phyloP scores from a whole-genome alignment of 768 basidiomycete genomes.

The Candolleomyces aberdarensis region DNA sequence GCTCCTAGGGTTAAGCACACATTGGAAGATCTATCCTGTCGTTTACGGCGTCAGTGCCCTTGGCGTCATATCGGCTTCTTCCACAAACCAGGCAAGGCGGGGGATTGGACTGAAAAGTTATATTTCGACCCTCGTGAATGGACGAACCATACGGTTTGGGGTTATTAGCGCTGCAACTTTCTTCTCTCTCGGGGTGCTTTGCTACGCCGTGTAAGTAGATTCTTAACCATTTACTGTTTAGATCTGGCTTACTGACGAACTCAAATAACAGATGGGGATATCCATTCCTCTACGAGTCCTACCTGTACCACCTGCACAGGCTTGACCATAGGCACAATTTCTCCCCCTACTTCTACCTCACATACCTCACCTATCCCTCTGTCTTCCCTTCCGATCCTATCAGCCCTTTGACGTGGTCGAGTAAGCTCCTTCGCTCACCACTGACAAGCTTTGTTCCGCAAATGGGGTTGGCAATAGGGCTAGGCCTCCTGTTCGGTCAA shows the following conservation, averaged over 20 bases:
- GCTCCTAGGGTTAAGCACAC: slow-evolving; percentile 76
- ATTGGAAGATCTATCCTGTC: slow-evolving; percentile 97
- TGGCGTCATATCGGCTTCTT: slow-evolving; percentile 39
- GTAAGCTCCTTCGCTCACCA: slow-evolving; percentile 59
- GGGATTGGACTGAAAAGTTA: slow-evolving; percentile 11
- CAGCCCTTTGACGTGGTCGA: slow-evolving; percentile 30
- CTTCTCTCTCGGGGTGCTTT: slow-evolving; percentile 50
- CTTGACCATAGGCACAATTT: slow-evolving; percentile 98
- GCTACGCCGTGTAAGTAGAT: slow-evolving; percentile 55
- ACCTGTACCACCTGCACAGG: slow-evolving; percentile 87
- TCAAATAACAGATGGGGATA: slow-evolving; percentile 76
- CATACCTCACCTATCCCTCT: slow-evolving; percentile 79
- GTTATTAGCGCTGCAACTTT: slow-evolving; percentile 72
- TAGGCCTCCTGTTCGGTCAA: slow-evolving; percentile 71
- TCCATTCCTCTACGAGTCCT: slow-evolving; percentile 89
- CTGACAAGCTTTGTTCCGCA: slow-evolving; percentile 84
- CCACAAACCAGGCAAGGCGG: slow-evolving; percentile 17
- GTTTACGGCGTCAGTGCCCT: slow-evolving; percentile 85
- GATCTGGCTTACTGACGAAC: neutral
- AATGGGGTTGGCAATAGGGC: slow-evolving; percentile 63
- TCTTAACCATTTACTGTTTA: too few species aligned
- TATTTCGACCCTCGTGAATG: slow-evolving; percentile 43
- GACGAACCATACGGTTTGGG: slow-evolving; percentile 59
- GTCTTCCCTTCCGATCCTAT: slow-evolving; percentile 12
- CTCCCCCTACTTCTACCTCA: slow-evolving; percentile 95